Base-by-base conservation (phyloP, 2,329 filamentous ascomycete genomes). In the Ciborinia camelliae region DNA sequence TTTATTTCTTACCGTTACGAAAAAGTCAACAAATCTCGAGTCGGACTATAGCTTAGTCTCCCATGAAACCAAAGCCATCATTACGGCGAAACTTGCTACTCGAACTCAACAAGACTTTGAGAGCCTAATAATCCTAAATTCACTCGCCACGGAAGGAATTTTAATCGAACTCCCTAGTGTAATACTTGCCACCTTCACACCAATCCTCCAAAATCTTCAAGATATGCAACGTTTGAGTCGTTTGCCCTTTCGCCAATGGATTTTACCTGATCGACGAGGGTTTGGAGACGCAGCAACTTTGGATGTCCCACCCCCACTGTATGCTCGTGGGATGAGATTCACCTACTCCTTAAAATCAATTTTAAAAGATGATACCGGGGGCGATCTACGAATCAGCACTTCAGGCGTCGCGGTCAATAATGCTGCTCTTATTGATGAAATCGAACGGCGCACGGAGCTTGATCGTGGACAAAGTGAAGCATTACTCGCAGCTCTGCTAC, bases 391-490 rank as follows among this genome's bases (percentile, higher is more conserved):
- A 30, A 64, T 35, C 37, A 20, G 60, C 9, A 53, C 30, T 43
- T 62, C 62, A 3, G 43, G 5, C n/a, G 32, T 4, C 18, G 41
- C 58, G 9, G 43, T 57, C 6, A 62, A 67, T 57, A 65, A 70
- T 59, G 45, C 55, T 10, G 57, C 53, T 30, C 63, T 60, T n/a
- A 47, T 75, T 45, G 64, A 68, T 47, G 26, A 59, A 37, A 43
- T 71, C 30, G 66, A 70, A 37, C 43, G 35, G 54, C 60, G 51
- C 30, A 71, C 70, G 26, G 41, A 47, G n/a, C 69, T 71, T 43
- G 69, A 72, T 52, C 66, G 57, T 55, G 69, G 70, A 26, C 68
- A 71, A 39, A 68, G 70, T 55, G 32, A 90, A 71, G 84, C 80
- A 20, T 43, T 72, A 18, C 62, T 72, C 2, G 62, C 68, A 9